Conservation (phyloP, 495 filamentous ascomycete species). For the Letharia columbiana region DNA sequence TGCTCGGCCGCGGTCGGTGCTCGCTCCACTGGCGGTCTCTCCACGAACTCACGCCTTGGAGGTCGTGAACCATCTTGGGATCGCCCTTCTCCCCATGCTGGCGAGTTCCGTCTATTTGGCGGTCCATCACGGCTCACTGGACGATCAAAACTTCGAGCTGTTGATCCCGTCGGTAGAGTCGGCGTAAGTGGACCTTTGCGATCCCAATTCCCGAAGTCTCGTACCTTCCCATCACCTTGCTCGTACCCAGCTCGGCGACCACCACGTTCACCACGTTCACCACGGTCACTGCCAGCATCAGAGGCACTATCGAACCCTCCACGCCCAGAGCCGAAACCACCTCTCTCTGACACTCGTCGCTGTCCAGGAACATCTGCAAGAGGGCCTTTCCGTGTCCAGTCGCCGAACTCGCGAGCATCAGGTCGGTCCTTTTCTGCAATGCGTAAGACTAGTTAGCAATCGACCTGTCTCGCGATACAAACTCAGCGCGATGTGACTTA, state of each 20-base stretch:
- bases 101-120: slow-evolving; percentile 55
- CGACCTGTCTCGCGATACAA: neutral
- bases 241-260: slow-evolving; percentile 46
- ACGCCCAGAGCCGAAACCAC: slow-evolving; percentile 31
- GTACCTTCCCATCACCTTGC: slow-evolving; percentile 67
- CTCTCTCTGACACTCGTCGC: slow-evolving; percentile 41
- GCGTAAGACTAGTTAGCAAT: slow-evolving; percentile 17
- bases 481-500: slow-evolving; percentile 37
- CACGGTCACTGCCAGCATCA: slow-evolving; percentile 41
- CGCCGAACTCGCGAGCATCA: slow-evolving; percentile 55
- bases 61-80: slow-evolving; percentile 65
- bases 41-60: slow-evolving; percentile 70
- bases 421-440: slow-evolving; percentile 66
- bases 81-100: slow-evolving; percentile 80
- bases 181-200: slow-evolving; percentile 87
- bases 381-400: slow-evolving; percentile 88
- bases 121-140: slow-evolving; percentile 57
- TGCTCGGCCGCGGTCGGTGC: slow-evolving; percentile 75
- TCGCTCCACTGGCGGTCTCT: slow-evolving; percentile 54
- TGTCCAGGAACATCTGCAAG: slow-evolving; percentile 57
- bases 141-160: slow-evolving; percentile 53
- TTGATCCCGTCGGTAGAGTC: slow-evolving; percentile 44
- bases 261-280: slow-evolving; percentile 40
- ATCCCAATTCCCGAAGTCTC: slow-evolving; percentile 91
- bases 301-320: slow-evolving; percentile 44